phyloP scores from a whole-genome alignment of 2,329 filamentous ascomycete genomes.

The Monosporascus sp. region DNA sequence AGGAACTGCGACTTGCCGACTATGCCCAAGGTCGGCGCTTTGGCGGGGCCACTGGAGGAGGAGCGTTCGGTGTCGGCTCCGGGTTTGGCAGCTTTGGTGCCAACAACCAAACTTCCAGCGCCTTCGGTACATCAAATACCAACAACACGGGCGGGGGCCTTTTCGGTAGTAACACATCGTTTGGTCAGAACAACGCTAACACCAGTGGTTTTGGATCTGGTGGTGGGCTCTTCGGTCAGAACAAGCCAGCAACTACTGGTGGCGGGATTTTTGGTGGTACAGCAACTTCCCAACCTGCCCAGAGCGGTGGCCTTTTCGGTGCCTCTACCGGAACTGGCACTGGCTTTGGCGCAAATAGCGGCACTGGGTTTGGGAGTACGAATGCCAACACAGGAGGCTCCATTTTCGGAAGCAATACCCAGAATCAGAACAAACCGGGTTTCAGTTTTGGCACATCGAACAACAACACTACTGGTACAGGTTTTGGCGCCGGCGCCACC shows the following conservation, averaged over 20 bases:
- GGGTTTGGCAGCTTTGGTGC: conserved; percentile 48
- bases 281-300: conserved; percentile 23
- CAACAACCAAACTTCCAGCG: conserved; percentile 24
- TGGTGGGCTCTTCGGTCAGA: conserved; percentile 36
- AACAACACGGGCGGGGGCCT: conserved; percentile 31
- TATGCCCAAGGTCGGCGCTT: conserved; percentile 82
- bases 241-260: conserved; percentile 25
- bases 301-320: conserved; percentile 22
- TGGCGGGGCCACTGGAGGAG: conserved; percentile 78
- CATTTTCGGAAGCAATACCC: conserved; percentile 31
- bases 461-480: conserved; percentile 3
- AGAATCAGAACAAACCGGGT: conserved; percentile 20
- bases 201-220: conserved; percentile 23
- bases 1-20: conserved; percentile 76
- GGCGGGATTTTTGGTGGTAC: conserved; percentile 35
- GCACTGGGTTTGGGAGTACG: conserved; percentile 44
- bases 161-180: conserved; percentile 30
- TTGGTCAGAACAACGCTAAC: conserved; percentile 20
- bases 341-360: conserved; percentile 42
- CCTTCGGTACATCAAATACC: conserved; percentile 28
- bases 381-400: conserved; percentile 28
- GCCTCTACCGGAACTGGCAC: conserved; percentile 36
- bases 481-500: conserved; percentile 10
- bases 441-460: conserved; percentile 20
- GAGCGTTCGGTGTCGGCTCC: conserved; percentile 68